Evolutionary conservation across 768 basidiomycete genomes (phyloP), one percentile per base, ranked within the genome.

Genomic region (Albatrellus ellisii): DNA sequence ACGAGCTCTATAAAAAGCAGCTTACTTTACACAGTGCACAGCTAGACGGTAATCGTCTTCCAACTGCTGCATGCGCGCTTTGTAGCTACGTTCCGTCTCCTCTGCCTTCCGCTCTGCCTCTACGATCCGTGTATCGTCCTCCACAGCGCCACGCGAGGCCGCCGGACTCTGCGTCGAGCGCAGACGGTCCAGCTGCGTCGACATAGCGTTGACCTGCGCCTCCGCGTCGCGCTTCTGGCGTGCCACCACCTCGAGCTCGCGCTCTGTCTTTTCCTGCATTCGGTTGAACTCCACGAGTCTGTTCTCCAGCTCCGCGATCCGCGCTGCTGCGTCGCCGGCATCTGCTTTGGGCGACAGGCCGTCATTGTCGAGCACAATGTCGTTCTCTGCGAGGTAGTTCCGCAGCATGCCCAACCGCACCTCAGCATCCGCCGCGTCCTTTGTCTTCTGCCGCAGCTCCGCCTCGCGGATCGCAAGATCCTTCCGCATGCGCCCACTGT

Each of bases 21-120:
- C 80, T 65, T 59, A 88, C 87, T 97, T 98, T 52, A 97, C 91
- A 62, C 95, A 97, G 57, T 90, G 85, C 42, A 98, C 92, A 11
- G 95, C 94, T 39, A 92, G 76, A 54, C 91, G 85, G 60, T 99
- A 98, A 54, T 97, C 94, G 36, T 85, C 77, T 61, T 98, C 92
- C 62, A 98, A 76, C 57, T 91, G 85, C 52, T 79, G 75, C 63
- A 92, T 72, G 43, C 84, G 76, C 18, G 74, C 67, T 60, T 83
- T 83, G 60, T 89, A 86, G 47, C 66, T 70, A 45, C 72, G 69
- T 56, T 90, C 88, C 22, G 77, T 76, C 57, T 88, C 85, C 39
- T 78, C 79, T 45, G 87, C 68, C 57, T 77, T 83, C 43, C 70
- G 74, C 58, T 91, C 87, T n/a, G 73, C 69, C 50, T 84, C 84